Evolutionary conservation across 1,284 basidiomycete genomes (phyloP), one percentile per base, ranked within the genome.

Genomic region (Pterulicium gracile): DNA sequence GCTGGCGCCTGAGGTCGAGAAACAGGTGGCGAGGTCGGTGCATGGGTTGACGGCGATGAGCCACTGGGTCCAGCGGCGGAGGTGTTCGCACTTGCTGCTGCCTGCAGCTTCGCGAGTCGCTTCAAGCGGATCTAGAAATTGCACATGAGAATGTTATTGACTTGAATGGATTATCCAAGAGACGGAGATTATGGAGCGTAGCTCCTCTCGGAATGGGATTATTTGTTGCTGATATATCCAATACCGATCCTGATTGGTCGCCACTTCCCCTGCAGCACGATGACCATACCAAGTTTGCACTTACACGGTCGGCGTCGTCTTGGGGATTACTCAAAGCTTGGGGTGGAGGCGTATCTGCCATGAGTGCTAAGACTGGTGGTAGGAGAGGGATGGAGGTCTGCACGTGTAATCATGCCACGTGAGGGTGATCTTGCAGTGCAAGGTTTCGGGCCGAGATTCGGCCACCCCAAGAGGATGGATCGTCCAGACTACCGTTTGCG

Each of bases 101-200:
- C 64, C 56, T 86, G 82, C 20, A 92, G 70, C 58, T 84, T 86
- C 40, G 85, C 89, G 35, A 94, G 72, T 49, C 90, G 79, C 65
- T 92, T 93, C 61, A 88, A 65, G 53, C 90, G 87, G 58, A 94
- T 91, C 90, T 94, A 59, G 5, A 10, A 15, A 17, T 5, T 15
- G 5, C 15, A 39, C 19, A 39, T n/a, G 19, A 17, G 10, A 32
- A 32, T 32, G n/a, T 32, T 32, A 7, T n/a, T 32, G 27, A 32
- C 7, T 32, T n/a, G n/a, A n/a, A 32, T 10, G 27, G 27, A 10
- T n/a, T 7, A 32, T 32, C 7, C 7, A 7, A 32, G 27, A n/a
- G n/a, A n/a, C n/a, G n/a, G n/a, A n/a, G n/a, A n/a, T n/a, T n/a
- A n/a, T n/a, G n/a, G n/a, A n/a, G n/a, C n/a, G n/a, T n/a, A n/a